phyloP scores from a whole-genome alignment of 345 rosid species.

The Geranium rotundifolium region DNA sequence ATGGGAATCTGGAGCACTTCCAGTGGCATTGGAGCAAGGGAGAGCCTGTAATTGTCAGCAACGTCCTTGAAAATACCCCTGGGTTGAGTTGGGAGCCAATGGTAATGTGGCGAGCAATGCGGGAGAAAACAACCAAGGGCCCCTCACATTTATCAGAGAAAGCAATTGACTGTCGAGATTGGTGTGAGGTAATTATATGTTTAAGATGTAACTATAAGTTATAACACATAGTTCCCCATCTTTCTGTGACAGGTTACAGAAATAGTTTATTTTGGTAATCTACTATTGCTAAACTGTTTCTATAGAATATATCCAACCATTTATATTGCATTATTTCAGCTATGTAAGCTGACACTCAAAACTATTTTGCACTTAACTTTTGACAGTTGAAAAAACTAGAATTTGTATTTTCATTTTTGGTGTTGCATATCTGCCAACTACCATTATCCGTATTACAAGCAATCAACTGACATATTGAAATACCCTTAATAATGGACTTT shows the following conservation, averaged over 20 bases:
- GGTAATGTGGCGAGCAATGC: slow-evolving; percentile 67
- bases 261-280: no score
- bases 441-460: background rate
- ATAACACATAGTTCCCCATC: no score
- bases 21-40: slow-evolving; percentile 52
- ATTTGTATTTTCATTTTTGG: no score
- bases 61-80: slow-evolving; percentile 38
- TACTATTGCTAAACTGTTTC: no score
- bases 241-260: no score
- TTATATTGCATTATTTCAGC: background rate
- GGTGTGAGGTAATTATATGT: slow-evolving; percentile 24
- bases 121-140: slow-evolving; percentile 25
- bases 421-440: background rate
- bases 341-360: background rate
- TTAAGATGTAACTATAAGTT: slow-evolving; percentile 15
- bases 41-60: slow-evolving; percentile 46
- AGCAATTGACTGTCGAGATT: slow-evolving; percentile 34
- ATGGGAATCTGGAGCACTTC: slow-evolving; percentile 40
- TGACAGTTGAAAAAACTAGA: background rate
- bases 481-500: no score
- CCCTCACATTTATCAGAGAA: slow-evolving; percentile 15
- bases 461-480: background rate
- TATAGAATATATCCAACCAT: no score
- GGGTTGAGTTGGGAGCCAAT: slow-evolving; percentile 63
- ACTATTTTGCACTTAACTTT: background rate